phyloP scores from a whole-genome alignment of 805 yeast species.

The Cyberlindnera bimundalis region DNA sequence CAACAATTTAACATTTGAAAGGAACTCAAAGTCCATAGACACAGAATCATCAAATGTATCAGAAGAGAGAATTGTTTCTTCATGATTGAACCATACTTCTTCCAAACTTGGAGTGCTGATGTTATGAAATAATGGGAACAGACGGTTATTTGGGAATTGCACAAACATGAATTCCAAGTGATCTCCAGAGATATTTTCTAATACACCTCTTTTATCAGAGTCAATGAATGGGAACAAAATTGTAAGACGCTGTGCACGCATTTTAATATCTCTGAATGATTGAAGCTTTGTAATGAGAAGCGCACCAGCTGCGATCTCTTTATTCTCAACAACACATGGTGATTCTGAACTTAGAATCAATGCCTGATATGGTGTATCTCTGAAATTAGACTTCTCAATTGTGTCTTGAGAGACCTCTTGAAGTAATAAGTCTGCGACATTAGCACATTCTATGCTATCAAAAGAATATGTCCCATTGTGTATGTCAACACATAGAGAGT shows the following conservation, averaged over 20 bases:
- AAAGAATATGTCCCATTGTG: neutral
- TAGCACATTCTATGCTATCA: neutral
- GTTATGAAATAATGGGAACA: neutral
- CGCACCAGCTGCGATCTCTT: neutral
- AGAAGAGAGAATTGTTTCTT: neutral
- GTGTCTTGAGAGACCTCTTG: neutral
- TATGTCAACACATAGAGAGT: slow-evolving; percentile 1
- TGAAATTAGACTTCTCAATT: neutral
- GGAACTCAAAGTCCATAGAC: neutral
- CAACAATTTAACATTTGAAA: neutral
- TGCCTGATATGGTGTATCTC: neutral
- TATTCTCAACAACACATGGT: neutral
- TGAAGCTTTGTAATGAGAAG: slow-evolving; percentile 1
- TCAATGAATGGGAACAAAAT: neutral
- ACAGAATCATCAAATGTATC: neutral
- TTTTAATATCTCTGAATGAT: neutral
- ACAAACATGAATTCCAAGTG: neutral
- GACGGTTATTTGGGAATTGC: neutral
- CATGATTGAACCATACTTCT: neutral
- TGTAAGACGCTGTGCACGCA: neutral
- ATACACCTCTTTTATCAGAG: neutral
- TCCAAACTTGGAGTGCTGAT: neutral
- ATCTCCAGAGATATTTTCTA: neutral
- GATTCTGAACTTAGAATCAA: neutral
- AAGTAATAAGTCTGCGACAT: neutral